Percentiles rank a stretch among this genome's conserved stretches.
phyloP scores from a whole-genome alignment of 345 rosid species.

The Acer campestre region DNA sequence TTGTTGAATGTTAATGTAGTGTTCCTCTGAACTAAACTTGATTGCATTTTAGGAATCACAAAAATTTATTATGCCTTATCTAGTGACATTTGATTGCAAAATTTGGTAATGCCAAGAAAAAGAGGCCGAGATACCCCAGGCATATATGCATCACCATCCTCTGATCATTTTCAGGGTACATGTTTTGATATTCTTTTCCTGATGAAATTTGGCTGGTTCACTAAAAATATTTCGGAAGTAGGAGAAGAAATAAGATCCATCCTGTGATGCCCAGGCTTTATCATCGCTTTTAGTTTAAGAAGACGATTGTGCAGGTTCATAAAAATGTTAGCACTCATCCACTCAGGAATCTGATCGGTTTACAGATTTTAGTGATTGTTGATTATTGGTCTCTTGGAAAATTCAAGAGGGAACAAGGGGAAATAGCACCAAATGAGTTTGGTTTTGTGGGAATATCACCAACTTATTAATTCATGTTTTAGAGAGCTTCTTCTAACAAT shows the following conservation, averaged over 20 bases:
- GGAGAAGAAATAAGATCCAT: background rate
- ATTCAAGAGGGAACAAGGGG: too few species aligned
- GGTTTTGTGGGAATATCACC: too few species aligned
- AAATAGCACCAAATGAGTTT: too few species aligned
- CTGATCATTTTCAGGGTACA: background rate
- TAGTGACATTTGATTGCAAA: background rate
- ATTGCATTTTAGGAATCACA: background rate
- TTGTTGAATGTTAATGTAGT: too few species aligned
- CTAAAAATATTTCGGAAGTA: background rate
- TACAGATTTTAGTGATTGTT: too few species aligned
- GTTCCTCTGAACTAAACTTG: too few species aligned
- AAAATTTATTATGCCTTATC: background rate
- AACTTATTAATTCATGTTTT: too few species aligned
- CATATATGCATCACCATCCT: background rate
- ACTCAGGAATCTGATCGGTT: background rate
- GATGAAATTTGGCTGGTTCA: background rate
- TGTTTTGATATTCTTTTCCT: background rate
- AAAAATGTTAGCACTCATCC: background rate
- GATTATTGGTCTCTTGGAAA: too few species aligned
- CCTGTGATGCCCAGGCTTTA: too few species aligned
- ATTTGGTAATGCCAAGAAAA: background rate
- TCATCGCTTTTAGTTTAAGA: background rate
- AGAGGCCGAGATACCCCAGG: background rate
- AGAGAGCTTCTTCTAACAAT: too few species aligned
- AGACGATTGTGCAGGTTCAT: background rate